These are phyloP conservation scores for Geranium brycei DNA, from an alignment of 345 rosid species.

Conservation along the genomic window DNA sequence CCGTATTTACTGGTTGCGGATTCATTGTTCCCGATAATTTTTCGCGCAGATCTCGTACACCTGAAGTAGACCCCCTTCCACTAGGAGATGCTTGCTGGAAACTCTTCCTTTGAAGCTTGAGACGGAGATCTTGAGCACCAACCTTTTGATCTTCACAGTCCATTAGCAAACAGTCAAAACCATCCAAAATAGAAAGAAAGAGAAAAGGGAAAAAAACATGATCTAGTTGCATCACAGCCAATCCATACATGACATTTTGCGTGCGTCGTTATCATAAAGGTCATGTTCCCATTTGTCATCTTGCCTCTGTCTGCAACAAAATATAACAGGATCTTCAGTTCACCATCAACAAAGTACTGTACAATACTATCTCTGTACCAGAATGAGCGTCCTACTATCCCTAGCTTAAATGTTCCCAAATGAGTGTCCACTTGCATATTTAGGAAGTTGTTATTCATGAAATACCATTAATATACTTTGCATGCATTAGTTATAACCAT, in stretches of 20 bases:
- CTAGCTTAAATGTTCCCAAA: no score
- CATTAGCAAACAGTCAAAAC: slow-evolving; percentile 30
- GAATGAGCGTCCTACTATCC: no score
- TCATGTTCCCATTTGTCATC: slow-evolving; percentile 99
- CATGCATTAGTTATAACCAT: no score
- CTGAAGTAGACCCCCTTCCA: slow-evolving; percentile 39
- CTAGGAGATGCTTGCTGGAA: slow-evolving; percentile 22
- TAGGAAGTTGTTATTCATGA: no score
- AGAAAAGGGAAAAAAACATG: background rate
- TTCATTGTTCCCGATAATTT: slow-evolving; percentile 73
- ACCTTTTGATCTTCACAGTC: slow-evolving; percentile 51
- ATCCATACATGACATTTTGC: slow-evolving; percentile 61
- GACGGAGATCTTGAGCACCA: slow-evolving; percentile 72
- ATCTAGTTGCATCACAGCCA: background rate
- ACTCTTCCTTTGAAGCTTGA: slow-evolving; percentile 75
- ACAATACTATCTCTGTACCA: no score
- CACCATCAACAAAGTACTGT: background rate
- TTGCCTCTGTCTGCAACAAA: slow-evolving; percentile 71
- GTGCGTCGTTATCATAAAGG: slow-evolving; percentile 43
- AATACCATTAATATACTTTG: no score
- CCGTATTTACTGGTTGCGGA: slow-evolving; percentile 39
- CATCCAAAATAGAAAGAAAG: background rate
- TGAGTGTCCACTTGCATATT: no score
- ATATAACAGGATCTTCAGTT: slow-evolving; percentile 1
- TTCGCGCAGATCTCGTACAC: slow-evolving; percentile 69